Evolutionary conservation across 2,329 filamentous ascomycete species (phyloP), one percentile per base, ranked within the genome.

Genomic region (Pseudopithomyces maydicus): DNA sequence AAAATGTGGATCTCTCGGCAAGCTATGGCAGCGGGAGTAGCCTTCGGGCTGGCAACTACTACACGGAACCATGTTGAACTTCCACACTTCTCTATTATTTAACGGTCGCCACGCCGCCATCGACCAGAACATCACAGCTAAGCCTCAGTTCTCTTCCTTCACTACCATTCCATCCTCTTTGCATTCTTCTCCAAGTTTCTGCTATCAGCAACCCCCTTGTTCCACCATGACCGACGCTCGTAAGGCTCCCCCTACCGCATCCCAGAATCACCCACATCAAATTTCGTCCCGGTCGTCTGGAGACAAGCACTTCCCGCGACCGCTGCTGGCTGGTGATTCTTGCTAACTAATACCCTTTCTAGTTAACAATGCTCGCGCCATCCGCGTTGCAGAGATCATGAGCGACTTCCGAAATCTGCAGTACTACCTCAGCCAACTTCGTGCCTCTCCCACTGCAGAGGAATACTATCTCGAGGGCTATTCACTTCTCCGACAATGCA

Each of bases 311-410:
- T 12, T 23, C 23, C 47, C 29, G 12, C 20, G 26, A 36, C 19
- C 11, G 22, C 7, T 32, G 39, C 19, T 19, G 12, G 4, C 20
- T 6, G 6, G 26, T 15, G n/a, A 19, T 33, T 36, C 7, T 51
- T 56, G 57, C 63, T 71, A 58, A 70, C 46, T 56, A 20, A 38
- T 26, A 39, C 4, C 17, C 39, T 42, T 41, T 54, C 15, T 70
- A 88, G 86, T 87, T 65, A 88, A 88, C 69, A 81, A 87, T 70
- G 84, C 84, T 56, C 84, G 86, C 68, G 85, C 86, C 48, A 78
- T 88, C 71, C 82, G 86, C 64, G 77, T 88, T 62, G 79, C 84
- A 45, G 86, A 88, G 73, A 81, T 88, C 69, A 85, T 88, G 77
- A 82, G 82, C 61, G 86, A 88, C 75, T 88, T 85, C 69, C 84